Base-by-base conservation (phyloP, 202 grass and related monocot genomes). In the Setaria viridis region DNA sequence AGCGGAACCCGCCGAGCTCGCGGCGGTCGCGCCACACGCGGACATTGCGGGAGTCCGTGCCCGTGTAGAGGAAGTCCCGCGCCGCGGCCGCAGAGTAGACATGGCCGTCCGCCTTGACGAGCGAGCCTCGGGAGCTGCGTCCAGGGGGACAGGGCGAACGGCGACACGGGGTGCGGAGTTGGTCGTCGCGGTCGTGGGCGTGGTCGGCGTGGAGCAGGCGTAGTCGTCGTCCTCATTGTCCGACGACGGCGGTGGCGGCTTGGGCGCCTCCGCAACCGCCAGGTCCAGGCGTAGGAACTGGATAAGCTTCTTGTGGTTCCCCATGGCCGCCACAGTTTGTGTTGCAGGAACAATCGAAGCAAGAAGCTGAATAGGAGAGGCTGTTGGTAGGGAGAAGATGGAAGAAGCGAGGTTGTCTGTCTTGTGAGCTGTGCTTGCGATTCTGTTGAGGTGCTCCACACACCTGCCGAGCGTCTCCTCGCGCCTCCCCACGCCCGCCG, bases 11-110 rank as follows among this genome's bases (percentile, higher is more conserved):
- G 16, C 86, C 74, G 21, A 89, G 87, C 53, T 97, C 92, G 3
- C 81, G 86, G 0, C 79, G 90, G 67, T 94, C 81, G 12, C 80
- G 80, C 94, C 94, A 97, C 4, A 97, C 90, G 2, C 92, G 76
- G 20, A 97, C 88, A 76, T 87, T 94, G 76, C 75, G 91, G 10
- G 92, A 93, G 72, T 97, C 95, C 4, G 92, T 93, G 19, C 95
- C 95, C 1, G 92, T 94, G 72, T 94, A 97, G 1, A 97, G 74
- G 6, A 97, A 86, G 14, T 91, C 87, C 11, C 88, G 92, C 0
- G 72, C 41, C 4, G 90, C 87, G 0, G 91, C 90, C 0, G 94
- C 86, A 1, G 95, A 97, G 91, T 97, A 94, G 3, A 97, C 87
- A 68, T 97, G 92, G 0, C 95, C 95, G 25, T 91, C 90, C 30